Percentiles rank a stretch among this genome's conserved stretches.
Conservation (phyloP, 2,329 filamentous ascomycete species). For the Verticillium nubilum region DNA sequence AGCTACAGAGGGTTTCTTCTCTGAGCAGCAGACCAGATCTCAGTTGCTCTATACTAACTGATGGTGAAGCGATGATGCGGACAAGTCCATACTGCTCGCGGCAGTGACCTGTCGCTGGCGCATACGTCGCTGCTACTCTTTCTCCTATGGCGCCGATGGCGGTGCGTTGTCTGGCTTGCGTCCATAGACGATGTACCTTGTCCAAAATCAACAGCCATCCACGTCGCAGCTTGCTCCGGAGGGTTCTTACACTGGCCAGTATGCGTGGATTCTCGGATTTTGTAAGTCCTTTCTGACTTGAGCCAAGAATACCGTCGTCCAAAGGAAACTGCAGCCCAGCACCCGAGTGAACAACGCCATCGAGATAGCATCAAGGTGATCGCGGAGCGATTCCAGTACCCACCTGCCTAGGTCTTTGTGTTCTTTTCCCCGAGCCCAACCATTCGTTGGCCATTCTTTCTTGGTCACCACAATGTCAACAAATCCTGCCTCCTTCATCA, state of each 20-base stretch:
- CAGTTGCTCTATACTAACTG: no score
- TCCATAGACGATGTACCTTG: not conserved
- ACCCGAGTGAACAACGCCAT: slow-evolving; percentile 23
- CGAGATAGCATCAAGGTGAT: no score
- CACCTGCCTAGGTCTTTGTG: slow-evolving; percentile 28
- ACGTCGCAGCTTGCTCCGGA: not conserved
- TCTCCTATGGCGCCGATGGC: no score
- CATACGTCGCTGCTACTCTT: no score
- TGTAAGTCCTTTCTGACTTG: slow-evolving; percentile 18
- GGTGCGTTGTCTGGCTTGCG: not conserved
- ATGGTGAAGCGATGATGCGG: no score
- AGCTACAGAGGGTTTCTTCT: no score
- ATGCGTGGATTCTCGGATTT: slow-evolving; percentile 19
- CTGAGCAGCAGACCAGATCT: no score
- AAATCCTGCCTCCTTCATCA: slow-evolving; percentile 25
- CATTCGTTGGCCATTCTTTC: slow-evolving; percentile 28
- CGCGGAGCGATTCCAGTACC: no score
- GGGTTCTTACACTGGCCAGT: slow-evolving; percentile 17
- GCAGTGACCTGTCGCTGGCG: no score
- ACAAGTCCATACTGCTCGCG: no score
- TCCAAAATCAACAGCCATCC: not conserved
- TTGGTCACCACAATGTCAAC: slow-evolving; percentile 22
- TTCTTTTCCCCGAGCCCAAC: slow-evolving; percentile 26
- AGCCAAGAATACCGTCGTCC: slow-evolving; percentile 17
- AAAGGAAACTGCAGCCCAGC: slow-evolving; percentile 16